Evolutionary conservation across 2,329 filamentous ascomycete species (phyloP), one percentile per base, ranked within the genome.

Genomic region (Aspergillus ustus): DNA sequence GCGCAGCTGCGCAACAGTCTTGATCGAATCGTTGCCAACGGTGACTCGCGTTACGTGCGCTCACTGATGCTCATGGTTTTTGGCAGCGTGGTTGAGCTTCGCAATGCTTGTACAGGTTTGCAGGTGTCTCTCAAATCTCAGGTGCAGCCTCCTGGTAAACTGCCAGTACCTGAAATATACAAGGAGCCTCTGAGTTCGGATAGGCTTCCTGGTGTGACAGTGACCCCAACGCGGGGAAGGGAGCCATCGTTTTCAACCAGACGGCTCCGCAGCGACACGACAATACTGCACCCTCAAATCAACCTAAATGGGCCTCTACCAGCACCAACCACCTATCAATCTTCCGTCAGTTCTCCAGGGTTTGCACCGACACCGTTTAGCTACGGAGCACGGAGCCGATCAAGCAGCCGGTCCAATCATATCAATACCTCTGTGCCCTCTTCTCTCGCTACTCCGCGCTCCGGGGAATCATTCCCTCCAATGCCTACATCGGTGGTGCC

Each of bases 401-500:
- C 78, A 20, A 83, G 80, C 54, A 86, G 84, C 67, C 79, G 84
- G 50, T 83, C 82, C 11, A 85, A 84, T 68, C 73, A 83, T 75
- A 80, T 83, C 60, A 80, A 81, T 62, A 77, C 77, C 19, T 78
- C 79, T 3, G 68, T 76, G 22, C 73, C 77, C 83, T 77, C 77
- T 8, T 74, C 84, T 74, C 59, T 87, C 79, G 65, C 78, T 4
- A 96, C 92, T 0, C 92, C 92, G 50, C 88, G 91, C 25, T 96
- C 92, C 7, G 91, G 89, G 48, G 92, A 96, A 70, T 92, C 91
- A 0, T 96, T 95, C 73, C 84, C 80, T 82, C 65, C 76, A 69
- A 71, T 75, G 69, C 72, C 80, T 59, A 79, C 76, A 19, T 76
- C 80, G 29, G 81, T 76, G 25, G 75, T 82, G 57, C 79, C 81